Evolutionary conservation across 352 stramenopile genomes (phyloP), one percentile per base, ranked within the genome.

Genomic region (Aphanomyces euteiches): DNA sequence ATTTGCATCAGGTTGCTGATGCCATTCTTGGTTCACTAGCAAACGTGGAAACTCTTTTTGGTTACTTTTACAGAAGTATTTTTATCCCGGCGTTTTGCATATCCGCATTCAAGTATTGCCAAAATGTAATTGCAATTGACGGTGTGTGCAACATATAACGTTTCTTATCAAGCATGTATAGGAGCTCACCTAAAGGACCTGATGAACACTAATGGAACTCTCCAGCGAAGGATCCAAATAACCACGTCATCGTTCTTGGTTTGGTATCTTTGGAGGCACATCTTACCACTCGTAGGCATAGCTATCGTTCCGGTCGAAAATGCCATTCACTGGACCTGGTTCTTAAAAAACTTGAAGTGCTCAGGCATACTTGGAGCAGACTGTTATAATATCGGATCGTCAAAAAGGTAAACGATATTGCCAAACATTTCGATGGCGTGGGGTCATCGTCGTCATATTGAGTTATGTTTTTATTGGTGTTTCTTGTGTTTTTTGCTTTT

Each of bases 171-270:
- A 53, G 1, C 45, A n/a, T n/a, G 13, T 2, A 53, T 53, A 53
- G 45, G 45, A n/a, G 45, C 45, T 53, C 45, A 53, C n/a, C n/a
- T 53, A 19, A 53, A 53, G 45, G 45, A 53, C n/a, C 45, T 53
- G 45, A 53, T 53, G 45, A 53, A 53, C n/a, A 19, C 45, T 15
- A 53, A 53, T 19, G 45, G 45, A 15, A 19, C n/a, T 53, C 45
- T 53, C 13, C 45, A n/a, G 45, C 45, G 45, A 53, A 53, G 45
- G 45, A 53, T 19, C 45, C 45, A 19, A 53, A 28, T 28, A 53
- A 53, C 45, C 45, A 53, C n/a, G 13, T 53, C 13, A 19, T 53
- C 45, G n/a, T 53, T 53, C 45, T 53, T 15, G 45, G 45, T 53
- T 53, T 53, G 13, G 45, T 1, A n/a, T 53, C 13, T 19, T 53